phyloP scores from a whole-genome alignment of 2,329 filamentous ascomycete genomes.

The Rhynchosporium agropyri region DNA sequence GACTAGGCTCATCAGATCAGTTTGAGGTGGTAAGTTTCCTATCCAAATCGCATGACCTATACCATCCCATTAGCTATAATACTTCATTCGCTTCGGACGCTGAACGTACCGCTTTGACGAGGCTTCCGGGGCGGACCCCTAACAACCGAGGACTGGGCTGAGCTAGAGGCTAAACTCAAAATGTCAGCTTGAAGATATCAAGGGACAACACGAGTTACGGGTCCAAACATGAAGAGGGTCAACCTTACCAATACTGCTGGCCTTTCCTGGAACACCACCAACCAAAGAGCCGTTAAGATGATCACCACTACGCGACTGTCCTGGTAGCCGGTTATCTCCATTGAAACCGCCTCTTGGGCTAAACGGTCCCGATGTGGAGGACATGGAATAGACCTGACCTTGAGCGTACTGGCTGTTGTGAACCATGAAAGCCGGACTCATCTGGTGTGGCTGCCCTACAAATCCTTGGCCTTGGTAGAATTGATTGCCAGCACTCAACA shows the following conservation, averaged over 20 bases:
- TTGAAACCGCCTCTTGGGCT: slow-evolving; percentile 27
- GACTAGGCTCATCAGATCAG: slow-evolving; percentile 81
- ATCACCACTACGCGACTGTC: slow-evolving; percentile 28
- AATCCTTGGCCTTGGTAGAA: slow-evolving; percentile 37
- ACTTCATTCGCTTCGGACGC: too few relatives aligned
- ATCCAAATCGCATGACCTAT: slow-evolving; percentile 93
- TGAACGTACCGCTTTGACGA: slow-evolving; percentile 60
- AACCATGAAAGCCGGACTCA: slow-evolving; percentile 33
- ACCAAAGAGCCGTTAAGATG: slow-evolving; percentile 21
- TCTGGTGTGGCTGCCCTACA: slow-evolving; percentile 33
- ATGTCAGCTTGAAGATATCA: background rate
- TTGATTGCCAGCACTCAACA: slow-evolving; percentile 26
- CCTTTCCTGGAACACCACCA: slow-evolving; percentile 22
- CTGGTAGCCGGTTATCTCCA: slow-evolving; percentile 28
- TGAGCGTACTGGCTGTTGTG: slow-evolving; percentile 37
- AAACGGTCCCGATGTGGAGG: slow-evolving; percentile 27
- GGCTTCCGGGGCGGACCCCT: slow-evolving; percentile 59
- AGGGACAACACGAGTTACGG: background rate
- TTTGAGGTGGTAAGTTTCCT: slow-evolving; percentile 85
- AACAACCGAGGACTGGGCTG: slow-evolving; percentile 48
- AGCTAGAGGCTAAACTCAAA: slow-evolving; percentile 38
- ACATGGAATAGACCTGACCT: slow-evolving; percentile 31
- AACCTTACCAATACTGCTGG: slow-evolving; percentile 39
- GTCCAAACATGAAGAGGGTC: background rate
- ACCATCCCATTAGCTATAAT: slow-evolving; percentile 48